Evolutionary conservation across 805 yeast species (phyloP), one percentile per base, ranked within the genome.

Genomic region (Suhomyces tanzawaensis): DNA sequence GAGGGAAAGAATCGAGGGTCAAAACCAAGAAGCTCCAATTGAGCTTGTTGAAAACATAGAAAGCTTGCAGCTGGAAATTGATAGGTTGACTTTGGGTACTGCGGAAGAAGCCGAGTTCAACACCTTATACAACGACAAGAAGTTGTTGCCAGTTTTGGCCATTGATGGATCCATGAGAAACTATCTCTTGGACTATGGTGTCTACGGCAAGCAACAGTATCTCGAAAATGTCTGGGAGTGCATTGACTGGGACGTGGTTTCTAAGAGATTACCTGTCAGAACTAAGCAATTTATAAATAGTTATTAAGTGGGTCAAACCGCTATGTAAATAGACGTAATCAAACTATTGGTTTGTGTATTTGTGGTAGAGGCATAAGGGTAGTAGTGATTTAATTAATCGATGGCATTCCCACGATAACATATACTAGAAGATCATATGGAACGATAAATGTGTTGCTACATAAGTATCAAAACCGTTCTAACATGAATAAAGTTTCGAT

Each of bases 151-250:
- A 4, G 58, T 85, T 28, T 64, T 85, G 39, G 81, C 86, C 16
- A 70, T 85, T 32, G 91, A 85, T 58, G 83, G 79, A 4, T 79
- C 86, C 30, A 84, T 86, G 48, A 77, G 82, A 48, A 76, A 78
- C 39, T 85, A 81, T 67, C 59, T 84, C 34, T 63, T 75, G 43
- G 93, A 85, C 60, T 85, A 83, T 52, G 95, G 95, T 38, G 85
- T 82, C 9, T 82, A 72, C 56, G 69, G 71, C 52, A 57, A 76
- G 71, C 62, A 58, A 46, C 55, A 58, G 39, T 69, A 66, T 48
- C 60, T 69, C 52, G 71, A 63, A 40, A 67, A 67, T 43, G 62
- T 59, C 24, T 70, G 75, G 74, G 57, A 59, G 27, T 64, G 74
- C 45, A 64, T 69, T 37, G 66, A 69, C 51, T 69, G 74, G 74